These are phyloP conservation scores for Mycena capillaripes DNA, from an alignment of 768 basidiomycete species.

Conservation along the genomic window DNA sequence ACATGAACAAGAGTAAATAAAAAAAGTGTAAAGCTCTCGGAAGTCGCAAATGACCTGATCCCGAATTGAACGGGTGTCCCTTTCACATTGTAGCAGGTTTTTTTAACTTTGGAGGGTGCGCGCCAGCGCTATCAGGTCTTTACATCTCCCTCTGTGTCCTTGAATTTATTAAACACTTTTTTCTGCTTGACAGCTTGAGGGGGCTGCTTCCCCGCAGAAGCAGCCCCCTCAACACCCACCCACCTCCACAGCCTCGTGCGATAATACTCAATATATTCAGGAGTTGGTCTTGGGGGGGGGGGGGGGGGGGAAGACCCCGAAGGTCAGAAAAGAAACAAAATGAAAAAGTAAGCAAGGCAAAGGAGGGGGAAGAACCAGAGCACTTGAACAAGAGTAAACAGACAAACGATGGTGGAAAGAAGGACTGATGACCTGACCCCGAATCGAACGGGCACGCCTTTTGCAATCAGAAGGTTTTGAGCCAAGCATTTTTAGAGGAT, in stretches of 20 bases:
- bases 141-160: not conserved
- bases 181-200: too few species aligned
- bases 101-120: not conserved
- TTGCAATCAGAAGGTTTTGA: not conserved
- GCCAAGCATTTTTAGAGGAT: not conserved
- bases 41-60: not conserved
- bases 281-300: too few species aligned
- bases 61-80: conserved; percentile 4
- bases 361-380: too few species aligned
- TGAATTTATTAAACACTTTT: not conserved
- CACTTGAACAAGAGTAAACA: not conserved
- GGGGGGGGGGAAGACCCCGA: too few species aligned
- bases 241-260: too few species aligned
- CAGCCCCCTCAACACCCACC: too few species aligned
- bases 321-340: too few species aligned
- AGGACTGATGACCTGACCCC: not conserved
- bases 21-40: not conserved
- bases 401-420: not conserved
- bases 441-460: not conserved
- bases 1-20: too few species aligned
- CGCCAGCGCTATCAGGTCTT: conserved; percentile 2
- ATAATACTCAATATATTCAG: too few species aligned
- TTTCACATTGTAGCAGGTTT: accelerated
- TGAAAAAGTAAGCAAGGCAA: too few species aligned
- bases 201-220: too few species aligned